These are phyloP conservation scores for Baorangia bicolor DNA, from an alignment of 768 basidiomycete genomes.

Conservation along the genomic window DNA sequence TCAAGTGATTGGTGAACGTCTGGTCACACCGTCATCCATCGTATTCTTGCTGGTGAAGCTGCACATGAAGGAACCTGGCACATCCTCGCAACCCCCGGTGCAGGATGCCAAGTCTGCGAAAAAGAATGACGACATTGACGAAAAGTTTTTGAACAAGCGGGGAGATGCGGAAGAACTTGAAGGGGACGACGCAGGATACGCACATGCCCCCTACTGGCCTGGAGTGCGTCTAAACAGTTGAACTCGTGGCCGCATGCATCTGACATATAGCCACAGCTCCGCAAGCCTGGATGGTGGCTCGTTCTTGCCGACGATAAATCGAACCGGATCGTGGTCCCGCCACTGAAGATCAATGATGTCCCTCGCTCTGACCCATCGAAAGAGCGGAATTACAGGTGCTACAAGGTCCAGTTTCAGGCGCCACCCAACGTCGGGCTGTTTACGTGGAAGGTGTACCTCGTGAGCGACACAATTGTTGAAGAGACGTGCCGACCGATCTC, in stretches of 20 bases:
- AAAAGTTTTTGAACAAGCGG: constrained; percentile 64
- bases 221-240: constrained; percentile 48
- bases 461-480: constrained; percentile 88
- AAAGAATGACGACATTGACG: constrained; percentile 60
- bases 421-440: constrained; percentile 81
- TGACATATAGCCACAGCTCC: constrained; percentile 48
- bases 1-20: constrained; percentile 85
- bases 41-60: constrained; percentile 86
- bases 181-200: constrained; percentile 50
- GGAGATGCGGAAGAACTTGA: constrained; percentile 62
- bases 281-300: constrained; percentile 92
- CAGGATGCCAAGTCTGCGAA: constrained; percentile 44
- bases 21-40: constrained; percentile 85
- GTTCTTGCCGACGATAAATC: constrained; percentile 85
- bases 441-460: constrained; percentile 83
- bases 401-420: constrained; percentile 94
- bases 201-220: constrained; percentile 95
- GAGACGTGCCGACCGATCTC: constrained; percentile 69
- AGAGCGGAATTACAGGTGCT: constrained; percentile 67
- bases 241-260: background rate
- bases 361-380: constrained; percentile 55
- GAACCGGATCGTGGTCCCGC: constrained; percentile 84
- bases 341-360: constrained; percentile 76
- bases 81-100: constrained; percentile 30
- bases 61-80: constrained; percentile 60